Evolutionary conservation across 208 protist species (phyloP), one percentile per base, ranked within the genome.

Genomic region (Angomonas ambiguus): DNA sequence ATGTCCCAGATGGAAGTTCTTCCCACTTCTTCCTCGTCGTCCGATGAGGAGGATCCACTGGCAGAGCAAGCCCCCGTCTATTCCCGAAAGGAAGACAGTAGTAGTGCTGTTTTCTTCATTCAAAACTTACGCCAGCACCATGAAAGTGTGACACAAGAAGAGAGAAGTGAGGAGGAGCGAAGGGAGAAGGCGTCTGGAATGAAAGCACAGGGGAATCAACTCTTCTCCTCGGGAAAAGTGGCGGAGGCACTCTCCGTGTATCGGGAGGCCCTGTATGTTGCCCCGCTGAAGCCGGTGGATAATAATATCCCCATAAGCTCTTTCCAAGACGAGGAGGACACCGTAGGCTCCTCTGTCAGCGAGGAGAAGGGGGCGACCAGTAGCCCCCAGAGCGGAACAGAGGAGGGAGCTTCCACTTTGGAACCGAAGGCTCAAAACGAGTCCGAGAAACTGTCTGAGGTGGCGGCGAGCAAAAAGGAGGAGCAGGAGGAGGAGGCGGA

Each of bases 221-320:
- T 83, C 2, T 95, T 91, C 63, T 65, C 38, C 2, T 42, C 67
- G 4, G 80, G 82, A 20, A 56, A 80, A n/a, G 51, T 91, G n/a
- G 71, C 45, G 2, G 82, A 82, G 59, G 90, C 90, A 3, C 72
- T 95, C n/a, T 61, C 62, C 33, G n/a, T 81, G 51, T 95, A 95
- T 70, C 80, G 82, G 22, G 65, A 75, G 20, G 86, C 85, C 6
- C 27, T 93, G 30, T 79, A 76, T 61, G 65, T 60, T 22, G 90
- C 87, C 0, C 79, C 79, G 0, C 56, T 88, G 20, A 90, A 91
- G 58, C 86, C 86, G 4, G n/a, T 79, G 0, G 71, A 62, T 22
- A 67, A 70, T 33, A 58, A 51, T 1, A 10, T 31, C 24, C 13
- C 53, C 6, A 24, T 22, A 1, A 32, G 62, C 16, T 8, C 8